Base-by-base conservation (phyloP, 768 basidiomycete genomes). In the Psilocybe azurescens region DNA sequence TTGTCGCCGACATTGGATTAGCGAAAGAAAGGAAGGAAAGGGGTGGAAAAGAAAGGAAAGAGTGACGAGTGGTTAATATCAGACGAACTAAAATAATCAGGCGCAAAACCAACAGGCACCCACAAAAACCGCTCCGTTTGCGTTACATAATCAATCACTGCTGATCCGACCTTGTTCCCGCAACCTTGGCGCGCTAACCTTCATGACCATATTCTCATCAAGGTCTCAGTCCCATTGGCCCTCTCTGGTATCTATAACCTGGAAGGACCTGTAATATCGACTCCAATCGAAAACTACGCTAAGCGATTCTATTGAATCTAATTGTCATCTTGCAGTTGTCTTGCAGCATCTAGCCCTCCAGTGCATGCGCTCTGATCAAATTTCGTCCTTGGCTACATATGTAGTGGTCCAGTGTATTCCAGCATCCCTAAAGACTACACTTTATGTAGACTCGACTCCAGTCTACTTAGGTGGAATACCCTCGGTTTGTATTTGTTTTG, bases 1-100 rank as follows among this genome's bases (percentile, higher is more conserved):
- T 68, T 4, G 65, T 65, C 38, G 62, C 50, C 48, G 59, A 70
- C 60, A 64, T 67, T 24, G 46, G 61, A 28, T 59, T 30, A 47
- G 49, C 56, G 39, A 59, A 29, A 39, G 38, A 59, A 57, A 54
- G 41, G 56, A 62, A 49, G 56, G 60, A 56, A 63, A 58, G 64
- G 60, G 52, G 60, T 52, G 38, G 55, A 51, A 47, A 44, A 58
- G 49, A 58, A 58, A 38, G 60, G 51, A 44, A 44, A 44, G 41
- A 14, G n/a, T 44, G 41, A 44, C 41, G 41, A n/a, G 41, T 14
- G 41, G 14, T n/a, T 7, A 44, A 44, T 44, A 44, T 44, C 41
- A 44, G 58, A 60, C 33, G 59, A 51, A 39, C 46, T 28, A 52
- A 39, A 63, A 56, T 54, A 60, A 64, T 60, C 58, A 60, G 53